A percentile compares a stretch with the other conserved stretches of the same genome.
phyloP scores from a whole-genome alignment of 257 asterid genomes.

The Plectranthus barbatus region DNA sequence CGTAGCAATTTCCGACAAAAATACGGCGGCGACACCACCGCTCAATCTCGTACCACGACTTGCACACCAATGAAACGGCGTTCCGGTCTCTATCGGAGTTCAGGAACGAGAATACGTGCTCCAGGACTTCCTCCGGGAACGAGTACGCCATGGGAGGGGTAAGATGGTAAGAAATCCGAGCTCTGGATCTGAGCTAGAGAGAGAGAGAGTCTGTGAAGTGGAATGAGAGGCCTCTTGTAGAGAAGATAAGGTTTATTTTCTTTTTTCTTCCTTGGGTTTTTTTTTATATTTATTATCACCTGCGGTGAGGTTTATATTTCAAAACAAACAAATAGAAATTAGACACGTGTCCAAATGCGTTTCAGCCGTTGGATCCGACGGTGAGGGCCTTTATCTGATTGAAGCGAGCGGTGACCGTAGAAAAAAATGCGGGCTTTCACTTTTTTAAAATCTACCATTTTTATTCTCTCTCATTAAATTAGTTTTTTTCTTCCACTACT shows the following conservation, averaged over 20 bases:
- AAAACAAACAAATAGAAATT: no score
- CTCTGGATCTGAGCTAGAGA: constrained; percentile 29
- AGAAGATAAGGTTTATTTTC: constrained; percentile 65
- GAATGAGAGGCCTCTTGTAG: constrained; percentile 29
- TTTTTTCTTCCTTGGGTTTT: no score
- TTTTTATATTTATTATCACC: no score
- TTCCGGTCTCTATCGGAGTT: constrained; percentile 61
- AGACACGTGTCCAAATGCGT: constrained; percentile 15
- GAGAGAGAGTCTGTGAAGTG: constrained; percentile 14
- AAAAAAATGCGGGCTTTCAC: constrained; percentile 15
- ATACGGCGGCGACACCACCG: constrained; percentile 76
- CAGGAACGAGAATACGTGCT: constrained; percentile 71
- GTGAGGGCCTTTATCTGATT: constrained; percentile 33
- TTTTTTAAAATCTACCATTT: no score
- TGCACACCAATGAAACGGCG: constrained; percentile 79
- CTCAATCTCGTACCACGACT: constrained; percentile 91
- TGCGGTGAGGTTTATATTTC: no score
- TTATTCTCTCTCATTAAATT: no score
- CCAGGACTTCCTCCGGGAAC: constrained; percentile 84
- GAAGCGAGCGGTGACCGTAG: constrained; percentile 34
- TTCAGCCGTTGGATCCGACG: constrained; percentile 25
- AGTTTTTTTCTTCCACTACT: no score
- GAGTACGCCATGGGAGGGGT: constrained; percentile 59
- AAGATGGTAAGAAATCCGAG: constrained; percentile 25
- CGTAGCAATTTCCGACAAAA: constrained; percentile 76